Base-by-base conservation (phyloP, 164 flowering plant species). In the Magnolia sinica region DNA sequence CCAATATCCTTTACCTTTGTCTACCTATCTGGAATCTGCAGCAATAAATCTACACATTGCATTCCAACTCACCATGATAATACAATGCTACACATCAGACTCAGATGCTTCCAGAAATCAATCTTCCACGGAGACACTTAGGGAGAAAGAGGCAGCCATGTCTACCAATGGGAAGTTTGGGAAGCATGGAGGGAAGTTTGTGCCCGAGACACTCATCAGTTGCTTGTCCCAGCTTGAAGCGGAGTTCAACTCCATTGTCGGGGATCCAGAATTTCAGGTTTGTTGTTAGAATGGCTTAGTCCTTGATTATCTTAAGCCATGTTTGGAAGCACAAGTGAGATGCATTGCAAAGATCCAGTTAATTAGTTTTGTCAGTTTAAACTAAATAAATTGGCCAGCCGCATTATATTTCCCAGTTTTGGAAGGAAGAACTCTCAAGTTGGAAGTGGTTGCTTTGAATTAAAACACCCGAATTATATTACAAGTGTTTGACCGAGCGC, bases 101-200 rank as follows among this genome's bases (percentile, higher is more conserved):
- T 55, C 16, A 55, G 59, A 55, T 9, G 2, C 59, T 55, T 5
- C 16, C 11, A 16, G 16, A 55, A 55, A 55, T 55, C 11, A 16
- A 55, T 14, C 63, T 50, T 11, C 59, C 0, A 19, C 52, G 7
- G 3, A 22, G 0, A 7, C 19, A 5, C 4, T 73, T 6, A 0
- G 24, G 7, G 50, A 59, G 16, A 50, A 72, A 51, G 52, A 37
- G 52, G 8, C 13, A n/a, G 29, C 51, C 45, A 19, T 0, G 13
- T 0, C 29, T 16, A 18, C 22, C 29, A 50, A 49, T 2, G 89
- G 83, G 49, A 83, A 79, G 74, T 88, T 83, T 72, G 91, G 91
- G 5, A 83, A 58, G 76, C 87, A 81, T 75, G 91, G 91, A 4
- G 91, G 91, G 24, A 85, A 80, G 77, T 88, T 66, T 71, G 89